Evolutionary conservation across 208 protist genomes (phyloP), one percentile per base, ranked within the genome.

Genomic region (Crithidia thermophila): DNA sequence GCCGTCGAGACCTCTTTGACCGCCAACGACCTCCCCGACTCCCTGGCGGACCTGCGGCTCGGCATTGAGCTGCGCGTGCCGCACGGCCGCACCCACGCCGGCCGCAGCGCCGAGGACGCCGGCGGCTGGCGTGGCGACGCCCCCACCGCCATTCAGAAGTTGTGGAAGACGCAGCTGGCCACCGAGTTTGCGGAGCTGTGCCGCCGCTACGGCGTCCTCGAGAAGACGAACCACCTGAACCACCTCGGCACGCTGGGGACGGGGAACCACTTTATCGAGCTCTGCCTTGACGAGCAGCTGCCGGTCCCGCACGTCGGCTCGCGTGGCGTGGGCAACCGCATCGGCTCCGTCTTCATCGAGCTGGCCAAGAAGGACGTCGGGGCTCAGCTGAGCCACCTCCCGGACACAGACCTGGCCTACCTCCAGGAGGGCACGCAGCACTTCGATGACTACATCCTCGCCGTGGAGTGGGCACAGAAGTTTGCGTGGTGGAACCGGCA

Each of bases 181-280:
- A 51, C 60, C 7, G 88, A 77, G 21, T 97, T 93, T 64, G 58
- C 82, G 46, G 72, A 88, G 43, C 76, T 95, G 28, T 87, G 78
- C 47, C 52, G 46, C 13, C 84, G 81, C 37, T 73, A 87, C n/a
- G 67, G 49, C 18, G 18, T 42, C 20, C 53, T 95, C 40, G 82
- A 63, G 23, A 66, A 67, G 0, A 85, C 84, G n/a, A 97, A 97
- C 67, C 58, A 94, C 57, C 65, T 93, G 10, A 82, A 77, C 23
- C 93, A 97, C 53, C 75, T 97, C 16, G 93, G 93, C 25, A 97
- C 93, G 11, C 84, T 97, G 1, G 90, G 93, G 23, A 83, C 81
- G 3, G 93, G 93, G 20, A 96, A 97, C 67, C 93, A 96, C 64
- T 97, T 97, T 62, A 87, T 96, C 58, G 93, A 96, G 61, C n/a